Evolutionary conservation across 2,329 filamentous ascomycete species (phyloP).

Genomic region (Trichoderma sp.): DNA sequence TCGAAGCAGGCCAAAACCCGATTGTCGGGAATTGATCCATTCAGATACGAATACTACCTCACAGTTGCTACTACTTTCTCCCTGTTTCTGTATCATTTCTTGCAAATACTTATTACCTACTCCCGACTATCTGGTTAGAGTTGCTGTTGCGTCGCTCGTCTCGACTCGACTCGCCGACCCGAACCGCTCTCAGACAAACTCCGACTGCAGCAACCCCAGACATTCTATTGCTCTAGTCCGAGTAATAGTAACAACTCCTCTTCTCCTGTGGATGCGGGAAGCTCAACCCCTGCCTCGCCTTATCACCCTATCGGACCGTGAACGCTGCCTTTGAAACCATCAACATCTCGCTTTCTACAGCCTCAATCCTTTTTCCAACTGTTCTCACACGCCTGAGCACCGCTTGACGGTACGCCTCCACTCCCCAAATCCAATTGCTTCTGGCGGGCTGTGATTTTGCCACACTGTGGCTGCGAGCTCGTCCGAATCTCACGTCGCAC

Average conservation of each 20-base stretch:
- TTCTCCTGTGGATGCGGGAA: background rate
- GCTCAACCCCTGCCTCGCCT: background rate
- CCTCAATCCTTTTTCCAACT: background rate
- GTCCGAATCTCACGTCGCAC: conserved; percentile 16
- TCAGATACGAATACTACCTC: background rate
- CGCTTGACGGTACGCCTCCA: background rate
- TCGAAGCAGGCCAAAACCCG: background rate
- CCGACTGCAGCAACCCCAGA: background rate
- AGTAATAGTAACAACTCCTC: background rate
- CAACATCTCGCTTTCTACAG: background rate
- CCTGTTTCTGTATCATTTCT: background rate
- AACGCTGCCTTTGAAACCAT: background rate
- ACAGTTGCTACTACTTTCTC: background rate
- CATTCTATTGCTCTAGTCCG: background rate
- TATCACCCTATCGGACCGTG: conserved; percentile 1
- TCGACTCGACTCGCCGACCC: background rate
- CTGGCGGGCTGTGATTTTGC: background rate
- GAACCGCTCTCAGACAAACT: background rate
- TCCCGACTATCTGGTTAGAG: background rate
- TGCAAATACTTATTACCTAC: background rate
- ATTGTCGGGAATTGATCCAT: background rate
- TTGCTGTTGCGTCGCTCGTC: background rate
- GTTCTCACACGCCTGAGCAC: background rate
- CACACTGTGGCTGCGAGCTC: conserved; percentile 12
- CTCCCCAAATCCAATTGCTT: conserved; percentile 5